Percentiles rank a stretch among this genome's conserved stretches.
phyloP scores from a whole-genome alignment of 345 rosid genomes.

The Moricandia arvensis region DNA sequence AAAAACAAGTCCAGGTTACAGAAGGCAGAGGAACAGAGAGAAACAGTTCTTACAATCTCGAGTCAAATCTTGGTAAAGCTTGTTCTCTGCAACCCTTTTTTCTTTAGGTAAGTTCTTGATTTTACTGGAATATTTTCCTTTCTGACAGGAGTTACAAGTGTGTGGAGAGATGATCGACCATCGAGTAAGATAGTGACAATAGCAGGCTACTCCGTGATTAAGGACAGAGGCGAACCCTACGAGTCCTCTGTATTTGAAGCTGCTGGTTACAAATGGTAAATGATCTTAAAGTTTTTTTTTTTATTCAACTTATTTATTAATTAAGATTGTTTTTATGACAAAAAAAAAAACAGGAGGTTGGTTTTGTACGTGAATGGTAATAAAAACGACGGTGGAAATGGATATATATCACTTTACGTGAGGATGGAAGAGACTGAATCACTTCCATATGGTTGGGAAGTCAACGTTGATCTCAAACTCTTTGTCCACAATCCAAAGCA shows the following conservation, averaged over 20 bases:
- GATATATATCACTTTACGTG: slow-evolving; percentile 37
- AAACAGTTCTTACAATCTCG: slow-evolving; percentile 19
- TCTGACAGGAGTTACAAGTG: slow-evolving; percentile 29
- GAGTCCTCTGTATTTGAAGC: slow-evolving; percentile 42
- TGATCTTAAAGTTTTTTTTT: not conserved
- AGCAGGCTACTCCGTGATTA: slow-evolving; percentile 34
- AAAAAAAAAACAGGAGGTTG: slow-evolving; percentile 31
- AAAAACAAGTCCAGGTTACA: slow-evolving; percentile 6
- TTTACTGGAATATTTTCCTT: not conserved
- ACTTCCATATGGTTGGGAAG: slow-evolving; percentile 38
- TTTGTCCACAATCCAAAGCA: slow-evolving; percentile 32
- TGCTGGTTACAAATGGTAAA: slow-evolving; percentile 44
- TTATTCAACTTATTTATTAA: not conserved
- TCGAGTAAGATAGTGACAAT: slow-evolving; percentile 41
- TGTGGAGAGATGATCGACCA: slow-evolving; percentile 30
- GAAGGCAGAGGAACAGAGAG: slow-evolving; percentile 14
- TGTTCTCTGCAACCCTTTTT: not conserved
- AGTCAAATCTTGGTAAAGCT: slow-evolving; percentile 20
- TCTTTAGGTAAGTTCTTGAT: not conserved
- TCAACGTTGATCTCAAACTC: slow-evolving; percentile 34
- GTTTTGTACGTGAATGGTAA: slow-evolving; percentile 41
- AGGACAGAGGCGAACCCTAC: slow-evolving; percentile 15
- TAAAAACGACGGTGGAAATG: slow-evolving; percentile 21
- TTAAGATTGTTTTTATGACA: not conserved
- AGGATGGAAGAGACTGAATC: slow-evolving; percentile 27